Evolutionary conservation across 768 basidiomycete genomes (phyloP), one percentile per base, ranked within the genome.

Genomic region (Chalciporus pseudorubinellus): DNA sequence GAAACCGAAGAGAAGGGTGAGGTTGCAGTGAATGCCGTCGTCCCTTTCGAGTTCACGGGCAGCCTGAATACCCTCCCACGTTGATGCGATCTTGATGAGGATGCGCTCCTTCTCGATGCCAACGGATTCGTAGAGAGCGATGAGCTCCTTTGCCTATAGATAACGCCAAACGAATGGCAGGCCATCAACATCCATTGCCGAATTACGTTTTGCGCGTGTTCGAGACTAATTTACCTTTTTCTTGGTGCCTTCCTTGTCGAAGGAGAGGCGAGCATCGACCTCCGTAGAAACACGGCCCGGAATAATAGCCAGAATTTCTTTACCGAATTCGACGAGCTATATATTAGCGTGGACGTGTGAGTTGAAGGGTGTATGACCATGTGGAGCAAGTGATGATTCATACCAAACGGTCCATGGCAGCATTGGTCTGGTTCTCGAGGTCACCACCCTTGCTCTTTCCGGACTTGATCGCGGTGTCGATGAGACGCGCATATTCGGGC

Each of bases 51-150:
- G 87, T 72, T 95, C 87, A 57, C 93, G 85, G 33, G 97, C 97
- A 53, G 97, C 97, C 73, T 99, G 95, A 76, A 99, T 99, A 74
- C 97, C 97, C 75, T 98, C 97, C 91, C 92, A 99, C 43, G 95
- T 95, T 36, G 97, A 95, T 26, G 95, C 97, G 67, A 99, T 98
- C 80, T 99, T 99, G 84, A 99, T 98, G 61, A 99, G 79, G 56
- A 99, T 78, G 57, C 97, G 92, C 39, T 98, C 94, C 75, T 89
- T 92, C 69, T 83, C 77, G 76, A 99, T 84, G 57, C 97, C 97
- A 57, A 94, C 69, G n/a, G 89, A 90, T 31, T 94, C 82, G 79
- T 99, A 99, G 54, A 98, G 85, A 33, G 84, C 84, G 62, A 99
- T 98, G 66, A 98, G 83, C 65, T 89, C 82, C 71, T 82, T 87